Conservation (phyloP, 2,329 filamentous ascomycete genomes). For the Cercospora nicotianae region DNA sequence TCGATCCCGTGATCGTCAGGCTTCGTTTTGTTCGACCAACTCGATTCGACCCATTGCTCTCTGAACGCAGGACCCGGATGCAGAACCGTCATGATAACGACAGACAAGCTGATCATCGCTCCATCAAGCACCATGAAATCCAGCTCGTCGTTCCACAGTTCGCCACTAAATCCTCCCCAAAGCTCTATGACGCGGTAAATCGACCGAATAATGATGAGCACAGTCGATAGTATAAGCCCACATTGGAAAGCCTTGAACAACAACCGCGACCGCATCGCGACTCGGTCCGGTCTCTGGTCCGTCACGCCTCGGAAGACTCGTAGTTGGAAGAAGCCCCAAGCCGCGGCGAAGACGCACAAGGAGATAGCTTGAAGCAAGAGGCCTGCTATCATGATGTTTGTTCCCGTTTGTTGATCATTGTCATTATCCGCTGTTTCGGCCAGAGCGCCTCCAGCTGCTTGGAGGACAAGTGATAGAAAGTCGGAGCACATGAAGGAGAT, state of each 20-base stretch:
- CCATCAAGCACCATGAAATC: slow-evolving; percentile 55
- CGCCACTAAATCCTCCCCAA: slow-evolving; percentile 61
- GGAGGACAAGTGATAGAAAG: slow-evolving; percentile 56
- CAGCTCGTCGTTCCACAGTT: slow-evolving; percentile 53
- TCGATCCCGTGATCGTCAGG: not conserved
- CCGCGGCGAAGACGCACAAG: slow-evolving; percentile 48
- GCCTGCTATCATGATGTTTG: slow-evolving; percentile 59
- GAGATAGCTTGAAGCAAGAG: slow-evolving; percentile 58
- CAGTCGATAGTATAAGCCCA: slow-evolving; percentile 56
- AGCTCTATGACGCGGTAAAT: slow-evolving; percentile 68
- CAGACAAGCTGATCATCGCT: slow-evolving; percentile 54
- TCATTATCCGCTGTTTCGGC: slow-evolving; percentile 50
- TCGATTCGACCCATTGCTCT: slow-evolving; percentile 29
- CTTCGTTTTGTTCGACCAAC: slow-evolving; percentile 23
- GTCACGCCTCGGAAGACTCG: slow-evolving; percentile 17
- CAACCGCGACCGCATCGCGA: slow-evolving; percentile 43
- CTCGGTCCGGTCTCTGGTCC: slow-evolving; percentile 24
- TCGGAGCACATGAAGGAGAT: slow-evolving; percentile 60
- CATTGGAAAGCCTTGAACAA: slow-evolving; percentile 56
- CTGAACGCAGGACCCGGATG: slow-evolving; percentile 47
- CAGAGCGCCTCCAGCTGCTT: slow-evolving; percentile 59
- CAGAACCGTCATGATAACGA: slow-evolving; percentile 47
- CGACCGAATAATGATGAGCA: slow-evolving; percentile 62
- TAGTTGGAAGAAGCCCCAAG: slow-evolving; percentile 39
- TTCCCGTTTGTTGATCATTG: slow-evolving; percentile 49